These are phyloP conservation scores for Teratosphaeria zuluensis DNA, from an alignment of 2,329 filamentous ascomycete species.

Conservation along the genomic window DNA sequence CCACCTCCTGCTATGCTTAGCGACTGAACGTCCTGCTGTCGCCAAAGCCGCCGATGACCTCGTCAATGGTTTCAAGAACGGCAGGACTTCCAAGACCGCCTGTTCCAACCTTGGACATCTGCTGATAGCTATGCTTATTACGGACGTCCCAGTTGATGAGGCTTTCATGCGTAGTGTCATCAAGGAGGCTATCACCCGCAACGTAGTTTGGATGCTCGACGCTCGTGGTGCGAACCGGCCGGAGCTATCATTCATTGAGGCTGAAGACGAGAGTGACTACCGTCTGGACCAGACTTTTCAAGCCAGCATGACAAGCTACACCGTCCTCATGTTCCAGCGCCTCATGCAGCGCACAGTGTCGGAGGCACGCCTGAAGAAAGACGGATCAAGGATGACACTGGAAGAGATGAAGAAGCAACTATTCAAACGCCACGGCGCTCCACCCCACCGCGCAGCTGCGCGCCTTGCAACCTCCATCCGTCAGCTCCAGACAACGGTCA, in stretches of 20 bases:
- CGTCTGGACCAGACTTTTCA: constrained; percentile 13
- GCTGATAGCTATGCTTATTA: constrained; percentile 13
- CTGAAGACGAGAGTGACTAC: constrained; percentile 8
- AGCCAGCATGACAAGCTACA: constrained; percentile 11
- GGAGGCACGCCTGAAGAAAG: neutral
- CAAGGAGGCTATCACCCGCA: constrained; percentile 14
- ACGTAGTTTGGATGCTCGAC: constrained; percentile 18
- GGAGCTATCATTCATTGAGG: constrained; percentile 14
- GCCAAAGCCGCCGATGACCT: constrained; percentile 7
- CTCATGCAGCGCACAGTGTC: constrained; percentile 13
- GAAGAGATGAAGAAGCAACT: constrained; percentile 8
- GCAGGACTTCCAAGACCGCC: constrained; percentile 8
- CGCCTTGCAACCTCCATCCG: constrained; percentile 9
- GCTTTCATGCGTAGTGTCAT: constrained; percentile 14
- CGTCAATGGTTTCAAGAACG: constrained; percentile 10
- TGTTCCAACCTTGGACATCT: constrained; percentile 14
- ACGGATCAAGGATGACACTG: constrained; percentile 3
- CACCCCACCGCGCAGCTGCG: constrained; percentile 11
- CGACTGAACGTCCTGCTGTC: constrained; percentile 7
- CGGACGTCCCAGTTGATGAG: constrained; percentile 6
- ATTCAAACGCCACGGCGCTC: constrained; percentile 13
- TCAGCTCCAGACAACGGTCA: constrained; percentile 8
- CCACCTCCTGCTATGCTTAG: constrained; percentile 14
- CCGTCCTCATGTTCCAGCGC: constrained; percentile 15
- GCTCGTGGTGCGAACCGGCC: constrained; percentile 6